phyloP scores from a whole-genome alignment of 2,329 filamentous ascomycete genomes.

The Curvularia hawaiiensis region DNA sequence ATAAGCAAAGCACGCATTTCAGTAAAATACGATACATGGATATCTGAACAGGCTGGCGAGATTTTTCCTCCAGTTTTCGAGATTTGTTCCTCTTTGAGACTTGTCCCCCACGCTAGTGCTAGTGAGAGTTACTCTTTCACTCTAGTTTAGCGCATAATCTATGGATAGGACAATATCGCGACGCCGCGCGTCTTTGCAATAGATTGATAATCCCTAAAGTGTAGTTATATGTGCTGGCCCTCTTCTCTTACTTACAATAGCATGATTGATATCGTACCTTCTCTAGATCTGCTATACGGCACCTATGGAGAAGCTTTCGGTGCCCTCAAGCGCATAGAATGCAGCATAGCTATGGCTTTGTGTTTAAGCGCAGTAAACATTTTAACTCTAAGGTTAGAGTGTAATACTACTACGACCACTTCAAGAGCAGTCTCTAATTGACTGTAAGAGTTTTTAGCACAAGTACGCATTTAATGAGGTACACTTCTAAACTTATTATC shows the following conservation, averaged over 20 bases:
- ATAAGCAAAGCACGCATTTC: too few relatives aligned
- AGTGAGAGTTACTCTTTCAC: constrained; percentile 9
- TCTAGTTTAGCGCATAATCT: constrained; percentile 16
- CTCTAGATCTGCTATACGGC: constrained; percentile 6
- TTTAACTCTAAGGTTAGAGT: too few relatives aligned
- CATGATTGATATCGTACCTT: neutral
- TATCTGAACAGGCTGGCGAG: too few relatives aligned
- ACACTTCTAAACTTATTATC: too few relatives aligned
- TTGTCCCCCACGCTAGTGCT: constrained; percentile 14
- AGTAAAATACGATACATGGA: too few relatives aligned
- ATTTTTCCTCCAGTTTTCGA: too few relatives aligned
- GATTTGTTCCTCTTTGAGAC: neutral
- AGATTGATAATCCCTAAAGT: constrained; percentile 5
- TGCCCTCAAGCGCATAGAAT: constrained; percentile 18
- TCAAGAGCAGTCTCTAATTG: too few relatives aligned
- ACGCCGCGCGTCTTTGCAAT: constrained; percentile 10
- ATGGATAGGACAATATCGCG: constrained; percentile 7
- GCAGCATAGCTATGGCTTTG: constrained; percentile 16
- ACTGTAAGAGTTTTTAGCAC: too few relatives aligned
- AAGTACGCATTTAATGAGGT: too few relatives aligned
- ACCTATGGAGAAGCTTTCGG: constrained; percentile 21
- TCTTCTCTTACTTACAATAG: neutral
- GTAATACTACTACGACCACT: too few relatives aligned
- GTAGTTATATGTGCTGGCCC: constrained; percentile 3
- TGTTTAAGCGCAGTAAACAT: too few relatives aligned